These are phyloP conservation scores for Alternaria arborescens DNA, from an alignment of 2,329 filamentous ascomycete genomes.

Conservation along the genomic window DNA sequence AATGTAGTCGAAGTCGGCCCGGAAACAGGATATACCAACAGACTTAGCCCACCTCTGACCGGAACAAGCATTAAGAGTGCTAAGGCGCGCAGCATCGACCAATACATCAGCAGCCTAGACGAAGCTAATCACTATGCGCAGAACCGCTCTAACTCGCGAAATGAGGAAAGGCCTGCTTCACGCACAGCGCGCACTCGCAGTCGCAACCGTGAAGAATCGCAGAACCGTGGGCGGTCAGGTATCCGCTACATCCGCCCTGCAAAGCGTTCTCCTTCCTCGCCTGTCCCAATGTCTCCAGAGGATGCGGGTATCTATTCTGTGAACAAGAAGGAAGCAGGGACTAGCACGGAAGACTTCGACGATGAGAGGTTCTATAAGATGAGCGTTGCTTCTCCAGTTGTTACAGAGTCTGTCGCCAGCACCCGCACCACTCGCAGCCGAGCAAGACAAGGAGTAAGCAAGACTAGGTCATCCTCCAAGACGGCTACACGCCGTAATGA, in stretches of 20 bases:
- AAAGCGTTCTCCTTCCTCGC: slow-evolving; percentile 90
- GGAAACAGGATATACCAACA: slow-evolving; percentile 58
- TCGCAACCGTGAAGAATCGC: slow-evolving; percentile 66
- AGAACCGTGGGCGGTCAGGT: slow-evolving; percentile 73
- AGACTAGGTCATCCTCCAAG: slow-evolving; percentile 50
- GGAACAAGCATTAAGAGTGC: slow-evolving; percentile 63
- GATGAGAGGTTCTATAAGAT: slow-evolving; percentile 60
- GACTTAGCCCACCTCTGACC: slow-evolving; percentile 58
- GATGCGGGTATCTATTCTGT: slow-evolving; percentile 65
- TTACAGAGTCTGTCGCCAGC: slow-evolving; percentile 49
- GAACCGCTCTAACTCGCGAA: slow-evolving; percentile 48
- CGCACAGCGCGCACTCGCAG: slow-evolving; percentile 58
- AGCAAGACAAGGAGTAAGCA: slow-evolving; percentile 42
- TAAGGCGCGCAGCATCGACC: slow-evolving; percentile 74
- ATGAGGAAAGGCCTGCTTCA: slow-evolving; percentile 58
- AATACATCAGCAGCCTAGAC: slow-evolving; percentile 87
- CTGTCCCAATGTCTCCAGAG: slow-evolving; percentile 92
- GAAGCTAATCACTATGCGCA: slow-evolving; percentile 70
- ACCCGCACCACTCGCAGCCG: slow-evolving; percentile 48
- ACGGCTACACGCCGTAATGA: slow-evolving; percentile 40
- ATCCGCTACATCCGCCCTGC: slow-evolving; percentile 75
- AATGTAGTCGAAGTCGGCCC: slow-evolving; percentile 47
- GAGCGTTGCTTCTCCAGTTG: slow-evolving; percentile 44
- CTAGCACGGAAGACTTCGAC: slow-evolving; percentile 57
- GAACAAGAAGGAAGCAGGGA: slow-evolving; percentile 51